Conservation (phyloP, 1,284 basidiomycete species). For the Ganoderma sinense region DNA sequence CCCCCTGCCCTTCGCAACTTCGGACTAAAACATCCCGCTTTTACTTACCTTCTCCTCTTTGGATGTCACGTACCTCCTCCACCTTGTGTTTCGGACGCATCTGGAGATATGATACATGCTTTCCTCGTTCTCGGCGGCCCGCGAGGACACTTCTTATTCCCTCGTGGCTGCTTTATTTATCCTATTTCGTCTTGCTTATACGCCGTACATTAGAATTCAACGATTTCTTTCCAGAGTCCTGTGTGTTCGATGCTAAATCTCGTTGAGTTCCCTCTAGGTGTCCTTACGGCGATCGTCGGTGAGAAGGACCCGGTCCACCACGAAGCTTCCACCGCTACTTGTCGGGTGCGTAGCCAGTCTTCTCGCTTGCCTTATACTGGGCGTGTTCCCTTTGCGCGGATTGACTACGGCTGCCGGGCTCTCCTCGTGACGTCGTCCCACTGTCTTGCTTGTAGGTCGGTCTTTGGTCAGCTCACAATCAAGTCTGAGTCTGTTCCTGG, state of each 20-base stretch:
- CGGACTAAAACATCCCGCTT: not conserved
- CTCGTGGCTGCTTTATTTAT: constrained; percentile 12
- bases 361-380: not conserved
- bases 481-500: too few species aligned
- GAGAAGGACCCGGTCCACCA: not conserved
- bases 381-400: too few species aligned
- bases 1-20: constrained; percentile 7
- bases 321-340: not conserved
- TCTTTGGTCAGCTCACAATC: too few species aligned
- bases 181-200: constrained; percentile 14
- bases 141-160: constrained; percentile 2
- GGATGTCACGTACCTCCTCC: constrained; percentile 11
- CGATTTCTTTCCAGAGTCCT: too few species aligned
- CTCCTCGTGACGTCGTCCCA: too few species aligned
- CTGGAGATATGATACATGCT: constrained; percentile 1
- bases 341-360: not conserved
- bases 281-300: not conserved
- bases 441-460: too few species aligned
- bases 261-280: not conserved
- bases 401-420: too few species aligned
- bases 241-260: not conserved
- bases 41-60: not conserved
- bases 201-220: constrained; percentile 12
- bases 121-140: not conserved
- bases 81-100: constrained; percentile 2